phyloP scores from a whole-genome alignment of 768 basidiomycete species.

The Agrocybe pediades region DNA sequence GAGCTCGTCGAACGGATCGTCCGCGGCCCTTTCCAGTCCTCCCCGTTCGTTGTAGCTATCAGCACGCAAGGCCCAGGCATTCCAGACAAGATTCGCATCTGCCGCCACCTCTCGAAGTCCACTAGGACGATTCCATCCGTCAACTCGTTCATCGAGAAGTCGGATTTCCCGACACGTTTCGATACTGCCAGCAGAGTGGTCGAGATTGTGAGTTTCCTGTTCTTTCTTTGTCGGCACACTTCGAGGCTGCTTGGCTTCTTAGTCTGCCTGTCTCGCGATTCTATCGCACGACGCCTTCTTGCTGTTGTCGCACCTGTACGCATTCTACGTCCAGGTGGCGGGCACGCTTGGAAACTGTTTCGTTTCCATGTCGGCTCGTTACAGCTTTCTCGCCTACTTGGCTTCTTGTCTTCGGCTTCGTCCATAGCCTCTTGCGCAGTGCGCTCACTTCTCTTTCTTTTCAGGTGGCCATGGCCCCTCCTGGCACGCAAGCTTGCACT shows the following conservation, averaged over 20 bases:
- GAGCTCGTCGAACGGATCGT: slow-evolving; percentile 17
- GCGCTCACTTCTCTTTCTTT: too few species aligned
- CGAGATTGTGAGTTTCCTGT: neutral
- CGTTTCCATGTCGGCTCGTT: too few species aligned
- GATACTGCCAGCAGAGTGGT: slow-evolving; percentile 23
- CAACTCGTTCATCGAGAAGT: slow-evolving; percentile 24
- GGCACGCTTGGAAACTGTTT: too few species aligned
- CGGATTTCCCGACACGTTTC: slow-evolving; percentile 27
- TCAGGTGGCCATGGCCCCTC: slow-evolving; percentile 30
- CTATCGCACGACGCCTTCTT: too few species aligned
- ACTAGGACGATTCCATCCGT: slow-evolving; percentile 15
- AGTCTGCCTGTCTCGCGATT: too few species aligned
- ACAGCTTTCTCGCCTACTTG: too few species aligned
- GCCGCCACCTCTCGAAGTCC: slow-evolving; percentile 26
- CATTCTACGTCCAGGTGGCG: too few species aligned
- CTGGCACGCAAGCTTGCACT: slow-evolving; percentile 30
- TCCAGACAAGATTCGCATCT: slow-evolving; percentile 24
- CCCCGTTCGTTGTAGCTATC: slow-evolving; percentile 25
- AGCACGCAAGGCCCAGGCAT: slow-evolving; percentile 19
- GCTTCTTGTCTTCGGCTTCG: too few species aligned
- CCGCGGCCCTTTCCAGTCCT: slow-evolving; percentile 26
- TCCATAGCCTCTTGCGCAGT: too few species aligned
- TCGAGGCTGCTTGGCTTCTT: too few species aligned
- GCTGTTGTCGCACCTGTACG: too few species aligned
- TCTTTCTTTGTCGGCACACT: too few species aligned